A percentile compares a stretch with the other conserved stretches of the same genome.
phyloP scores from a whole-genome alignment of 2,329 filamentous ascomycete genomes.

The Aspergillus latus region DNA sequence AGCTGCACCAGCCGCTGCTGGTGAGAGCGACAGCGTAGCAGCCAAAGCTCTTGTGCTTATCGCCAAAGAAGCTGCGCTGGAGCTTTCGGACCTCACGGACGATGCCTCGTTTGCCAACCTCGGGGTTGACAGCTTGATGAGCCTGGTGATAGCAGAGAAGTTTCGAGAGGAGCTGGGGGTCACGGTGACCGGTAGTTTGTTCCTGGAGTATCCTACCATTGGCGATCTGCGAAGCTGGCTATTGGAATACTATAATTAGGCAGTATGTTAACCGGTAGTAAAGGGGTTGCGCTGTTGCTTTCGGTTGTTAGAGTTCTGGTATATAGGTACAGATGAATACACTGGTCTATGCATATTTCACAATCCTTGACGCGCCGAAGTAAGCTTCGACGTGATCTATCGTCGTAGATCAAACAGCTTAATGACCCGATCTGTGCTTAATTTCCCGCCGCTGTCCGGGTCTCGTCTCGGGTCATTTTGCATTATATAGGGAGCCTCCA shows the following conservation, averaged over 20 bases:
- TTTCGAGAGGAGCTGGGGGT: constrained; percentile 33
- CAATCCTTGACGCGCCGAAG: too few relatives aligned
- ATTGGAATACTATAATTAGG: constrained; percentile 17
- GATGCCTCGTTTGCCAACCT: constrained; percentile 30
- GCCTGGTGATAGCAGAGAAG: constrained; percentile 35
- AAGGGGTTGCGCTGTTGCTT: neutral
- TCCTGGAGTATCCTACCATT: constrained; percentile 25
- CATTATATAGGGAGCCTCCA: neutral
- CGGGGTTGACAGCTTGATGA: constrained; percentile 40
- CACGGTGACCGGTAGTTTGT: constrained; percentile 27
- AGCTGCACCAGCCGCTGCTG: too few relatives aligned
- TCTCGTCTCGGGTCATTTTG: constrained; percentile 7
- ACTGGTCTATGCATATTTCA: neutral
- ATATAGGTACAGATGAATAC: neutral
- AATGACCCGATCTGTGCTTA: neutral
- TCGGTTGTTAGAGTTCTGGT: neutral
- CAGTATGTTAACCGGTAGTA: neutral
- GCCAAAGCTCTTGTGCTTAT: constrained; percentile 27
- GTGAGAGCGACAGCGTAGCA: too few relatives aligned
- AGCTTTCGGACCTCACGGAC: constrained; percentile 25
- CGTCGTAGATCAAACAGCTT: neutral
- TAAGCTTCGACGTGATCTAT: too few relatives aligned
- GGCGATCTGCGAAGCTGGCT: constrained; percentile 21
- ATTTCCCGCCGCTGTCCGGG: constrained; percentile 1
- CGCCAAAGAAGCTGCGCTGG: constrained; percentile 29